These are phyloP conservation scores for Xerocomus potaroensis DNA, from an alignment of 768 basidiomycete genomes.

Conservation along the genomic window DNA sequence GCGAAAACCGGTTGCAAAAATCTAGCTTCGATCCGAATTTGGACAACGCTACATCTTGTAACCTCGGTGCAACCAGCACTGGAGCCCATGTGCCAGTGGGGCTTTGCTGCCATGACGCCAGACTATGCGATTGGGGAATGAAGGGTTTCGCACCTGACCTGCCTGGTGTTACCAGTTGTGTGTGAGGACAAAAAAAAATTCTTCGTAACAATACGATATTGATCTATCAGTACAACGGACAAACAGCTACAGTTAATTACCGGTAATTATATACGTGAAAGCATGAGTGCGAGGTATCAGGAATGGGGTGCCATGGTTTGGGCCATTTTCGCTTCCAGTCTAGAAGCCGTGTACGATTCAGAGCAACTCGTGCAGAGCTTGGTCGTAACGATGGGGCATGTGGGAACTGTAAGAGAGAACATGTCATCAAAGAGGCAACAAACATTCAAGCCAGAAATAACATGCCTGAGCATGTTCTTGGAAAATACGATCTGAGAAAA, in stretches of 20 bases:
- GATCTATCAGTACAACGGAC: constrained; percentile 15
- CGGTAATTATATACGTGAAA: constrained; percentile 1
- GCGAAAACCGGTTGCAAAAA: too few species aligned
- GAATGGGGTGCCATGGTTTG: constrained; percentile 1
- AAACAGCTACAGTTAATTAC: constrained; percentile 12
- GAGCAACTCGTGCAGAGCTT: constrained; percentile 64
- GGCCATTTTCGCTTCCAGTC: neutral
- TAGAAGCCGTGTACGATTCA: constrained; percentile 25
- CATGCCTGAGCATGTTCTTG: constrained; percentile 75
- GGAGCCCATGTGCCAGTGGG: too few species aligned
- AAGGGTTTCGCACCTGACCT: too few species aligned
- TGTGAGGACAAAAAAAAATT: neutral
- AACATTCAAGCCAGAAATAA: constrained; percentile 5
- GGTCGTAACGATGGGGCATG: constrained; percentile 78
- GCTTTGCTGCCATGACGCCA: too few species aligned
- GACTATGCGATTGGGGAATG: too few species aligned
- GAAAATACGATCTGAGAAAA: constrained; percentile 82
- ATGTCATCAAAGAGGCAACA: neutral
- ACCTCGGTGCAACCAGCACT: too few species aligned
- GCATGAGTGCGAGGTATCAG: constrained; percentile 10
- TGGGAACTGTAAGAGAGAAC: constrained; percentile 48
- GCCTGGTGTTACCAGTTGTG: too few species aligned
- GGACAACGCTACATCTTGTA: too few species aligned
- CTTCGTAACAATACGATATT: constrained; percentile 1
- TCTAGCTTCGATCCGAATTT: too few species aligned